Percentiles rank a stretch among this genome's conserved stretches.
Evolutionary conservation across 1,284 basidiomycete species (phyloP).

Genomic region (Crepidotus sp.): DNA sequence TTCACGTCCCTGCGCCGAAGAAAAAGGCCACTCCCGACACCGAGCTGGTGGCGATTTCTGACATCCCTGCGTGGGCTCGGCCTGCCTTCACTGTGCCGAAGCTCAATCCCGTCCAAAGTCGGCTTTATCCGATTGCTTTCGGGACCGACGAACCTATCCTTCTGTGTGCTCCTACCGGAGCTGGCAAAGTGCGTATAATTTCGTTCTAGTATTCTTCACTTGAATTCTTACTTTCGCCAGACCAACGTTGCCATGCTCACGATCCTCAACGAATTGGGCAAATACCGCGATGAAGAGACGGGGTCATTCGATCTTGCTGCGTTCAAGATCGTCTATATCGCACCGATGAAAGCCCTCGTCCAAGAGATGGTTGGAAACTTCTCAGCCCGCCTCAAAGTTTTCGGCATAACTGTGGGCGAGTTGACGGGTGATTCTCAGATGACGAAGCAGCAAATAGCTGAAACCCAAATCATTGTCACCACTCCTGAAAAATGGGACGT

Average conservation of each 20-base stretch:
- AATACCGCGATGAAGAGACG: slow-evolving; percentile 76
- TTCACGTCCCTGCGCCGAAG: slow-evolving; percentile 93
- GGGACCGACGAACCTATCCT: slow-evolving; percentile 92
- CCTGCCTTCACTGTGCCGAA: slow-evolving; percentile 78
- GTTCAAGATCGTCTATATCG: slow-evolving; percentile 98
- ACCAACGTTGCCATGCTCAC: slow-evolving; percentile 98
- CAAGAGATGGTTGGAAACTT: slow-evolving; percentile 98
- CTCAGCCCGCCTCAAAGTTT: slow-evolving; percentile 69
- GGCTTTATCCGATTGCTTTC: slow-evolving; percentile 88
- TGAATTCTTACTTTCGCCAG: slow-evolving; percentile 32
- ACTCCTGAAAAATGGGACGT: slow-evolving; percentile 99
- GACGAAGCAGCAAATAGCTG: slow-evolving; percentile 95
- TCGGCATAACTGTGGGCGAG: slow-evolving; percentile 87
- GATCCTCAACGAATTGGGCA: slow-evolving; percentile 81
- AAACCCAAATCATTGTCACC: slow-evolving; percentile 98
- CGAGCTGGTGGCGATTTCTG: slow-evolving; percentile 69
- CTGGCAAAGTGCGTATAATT: slow-evolving; percentile 73
- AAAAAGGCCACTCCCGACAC: slow-evolving; percentile 59
- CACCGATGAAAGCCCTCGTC: slow-evolving; percentile 98
- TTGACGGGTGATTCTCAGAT: slow-evolving; percentile 97
- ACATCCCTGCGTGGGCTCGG: slow-evolving; percentile 82
- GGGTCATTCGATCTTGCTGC: slow-evolving; percentile 83
- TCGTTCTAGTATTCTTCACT: slow-evolving; percentile 10
- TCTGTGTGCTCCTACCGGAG: slow-evolving; percentile 96
- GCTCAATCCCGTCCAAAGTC: slow-evolving; percentile 92